Evolutionary conservation across 2,329 filamentous ascomycete genomes (phyloP).

Genomic region (Fusarium foetens): DNA sequence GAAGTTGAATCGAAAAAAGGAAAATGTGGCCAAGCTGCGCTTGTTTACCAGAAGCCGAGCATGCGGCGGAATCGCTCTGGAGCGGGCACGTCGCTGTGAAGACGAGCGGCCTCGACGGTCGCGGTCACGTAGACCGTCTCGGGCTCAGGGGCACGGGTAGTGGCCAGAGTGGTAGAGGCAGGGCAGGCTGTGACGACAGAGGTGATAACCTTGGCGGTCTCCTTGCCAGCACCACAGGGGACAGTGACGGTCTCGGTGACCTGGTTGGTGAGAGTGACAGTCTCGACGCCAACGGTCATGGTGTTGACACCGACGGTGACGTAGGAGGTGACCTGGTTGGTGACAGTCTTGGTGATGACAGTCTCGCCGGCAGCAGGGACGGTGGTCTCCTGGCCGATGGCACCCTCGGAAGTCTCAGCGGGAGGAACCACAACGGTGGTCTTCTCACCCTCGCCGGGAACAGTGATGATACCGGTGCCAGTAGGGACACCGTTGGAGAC

Average conservation of each 20-base stretch:
- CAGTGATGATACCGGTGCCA: constrained; percentile 15
- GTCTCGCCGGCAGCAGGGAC: constrained; percentile 13
- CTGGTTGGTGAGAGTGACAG: constrained; percentile 36
- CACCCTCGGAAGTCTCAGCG: constrained; percentile 3
- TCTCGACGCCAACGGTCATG: constrained; percentile 22
- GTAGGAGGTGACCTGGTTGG: constrained; percentile 27
- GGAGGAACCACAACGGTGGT: constrained; percentile 9
- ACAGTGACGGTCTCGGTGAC: constrained; percentile 27
- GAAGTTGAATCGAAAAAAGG: constrained; percentile 14
- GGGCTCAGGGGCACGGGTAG: constrained; percentile 30
- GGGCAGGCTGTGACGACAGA: constrained; percentile 33
- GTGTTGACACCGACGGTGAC: constrained; percentile 20
- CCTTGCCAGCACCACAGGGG: constrained; percentile 6
- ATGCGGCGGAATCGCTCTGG: constrained; percentile 35
- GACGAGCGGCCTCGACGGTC: constrained; percentile 27
- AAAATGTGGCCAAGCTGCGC: background rate
- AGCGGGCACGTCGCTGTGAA: constrained; percentile 16
- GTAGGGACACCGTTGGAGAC: constrained; percentile 25
- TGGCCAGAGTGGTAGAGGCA: constrained; percentile 38
- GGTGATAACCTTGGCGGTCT: constrained; percentile 30
- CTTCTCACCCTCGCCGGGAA: constrained; percentile 15
- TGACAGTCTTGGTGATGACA: constrained; percentile 35
- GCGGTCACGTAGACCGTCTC: constrained; percentile 43
- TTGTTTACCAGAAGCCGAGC: constrained; percentile 32
- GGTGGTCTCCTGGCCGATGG: constrained; percentile 20